These are phyloP conservation scores for Ceriops zippeliana DNA, from an alignment of 345 rosid species.

Conservation along the genomic window DNA sequence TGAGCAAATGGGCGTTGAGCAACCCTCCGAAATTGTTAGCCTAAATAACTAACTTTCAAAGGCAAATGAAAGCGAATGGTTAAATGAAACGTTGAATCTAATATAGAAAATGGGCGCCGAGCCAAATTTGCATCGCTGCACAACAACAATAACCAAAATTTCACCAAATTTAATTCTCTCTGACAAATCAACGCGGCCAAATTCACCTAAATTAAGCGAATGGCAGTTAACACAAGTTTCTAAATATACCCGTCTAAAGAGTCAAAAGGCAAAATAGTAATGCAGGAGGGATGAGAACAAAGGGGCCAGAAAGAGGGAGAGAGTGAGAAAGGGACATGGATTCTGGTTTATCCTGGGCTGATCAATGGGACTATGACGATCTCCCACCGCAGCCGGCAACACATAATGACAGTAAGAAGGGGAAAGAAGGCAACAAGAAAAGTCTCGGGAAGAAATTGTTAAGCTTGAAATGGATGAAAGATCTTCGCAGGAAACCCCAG, in stretches of 20 bases:
- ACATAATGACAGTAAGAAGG: constrained; percentile 27
- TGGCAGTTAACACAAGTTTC: not conserved
- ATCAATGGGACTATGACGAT: constrained; percentile 57
- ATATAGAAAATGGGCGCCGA: constrained; percentile 6
- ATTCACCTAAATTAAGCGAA: constrained; percentile 7
- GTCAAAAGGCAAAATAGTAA: not conserved
- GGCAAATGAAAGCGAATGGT: not conserved
- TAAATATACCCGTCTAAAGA: not conserved
- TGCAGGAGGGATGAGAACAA: not conserved
- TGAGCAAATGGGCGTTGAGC: constrained; percentile 3
- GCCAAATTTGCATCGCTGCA: not conserved
- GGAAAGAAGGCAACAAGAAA: constrained; percentile 29
- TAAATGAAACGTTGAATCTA: not conserved
- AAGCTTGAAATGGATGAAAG: constrained; percentile 29
- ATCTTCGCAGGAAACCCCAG: constrained; percentile 23
- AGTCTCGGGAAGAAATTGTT: constrained; percentile 16
- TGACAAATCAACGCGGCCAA: not conserved
- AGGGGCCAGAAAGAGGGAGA: not conserved
- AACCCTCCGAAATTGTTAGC: constrained; percentile 2
- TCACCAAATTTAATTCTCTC: not conserved
- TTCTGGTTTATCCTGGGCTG: constrained; percentile 66
- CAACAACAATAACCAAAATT: constrained; percentile 7
- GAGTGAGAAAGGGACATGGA: constrained; percentile 31
- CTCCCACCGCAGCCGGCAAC: constrained; percentile 27
- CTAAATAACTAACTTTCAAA: constrained; percentile 16